Conservation (phyloP, 805 yeast species). For the Candida multigemmis region DNA sequence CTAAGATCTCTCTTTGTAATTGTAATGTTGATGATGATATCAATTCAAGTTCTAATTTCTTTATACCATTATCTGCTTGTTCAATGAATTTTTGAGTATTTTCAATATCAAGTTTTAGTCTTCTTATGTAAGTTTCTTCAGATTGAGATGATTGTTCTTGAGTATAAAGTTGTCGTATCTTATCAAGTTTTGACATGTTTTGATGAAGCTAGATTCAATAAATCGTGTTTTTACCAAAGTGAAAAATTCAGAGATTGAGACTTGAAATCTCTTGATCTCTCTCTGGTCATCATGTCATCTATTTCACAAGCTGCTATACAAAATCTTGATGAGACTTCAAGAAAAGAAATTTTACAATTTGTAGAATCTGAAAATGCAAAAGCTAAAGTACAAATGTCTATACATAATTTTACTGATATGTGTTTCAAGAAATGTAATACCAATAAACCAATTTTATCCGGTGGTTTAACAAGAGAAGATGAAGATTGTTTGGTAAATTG, state of each 20-base stretch:
- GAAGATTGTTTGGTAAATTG: constrained; percentile 73
- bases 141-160: neutral
- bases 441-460: constrained; percentile 31
- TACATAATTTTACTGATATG: constrained; percentile 81
- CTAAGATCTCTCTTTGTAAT: constrained; percentile 8
- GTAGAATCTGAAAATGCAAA: constrained; percentile 78
- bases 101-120: constrained; percentile 2
- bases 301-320: constrained; percentile 27
- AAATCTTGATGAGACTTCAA: constrained; percentile 53
- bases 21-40: neutral
- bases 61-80: constrained; percentile 14
- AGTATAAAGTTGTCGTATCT: constrained; percentile 2
- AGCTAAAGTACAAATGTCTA: constrained; percentile 78
- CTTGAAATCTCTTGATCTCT: constrained; percentile 1
- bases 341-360: constrained; percentile 66
- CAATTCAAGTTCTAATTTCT: constrained; percentile 1
- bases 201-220: neutral
- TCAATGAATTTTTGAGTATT: constrained; percentile 3
- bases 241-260: constrained; percentile 1
- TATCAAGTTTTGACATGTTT: constrained; percentile 1
- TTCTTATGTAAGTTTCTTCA: constrained; percentile 3
- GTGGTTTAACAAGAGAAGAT: constrained; percentile 48
- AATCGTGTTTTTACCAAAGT: neutral
- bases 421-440: constrained; percentile 83
- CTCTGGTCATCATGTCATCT: constrained; percentile 18